phyloP scores from a whole-genome alignment of 345 rosid genomes.

The Dovyalis caffra region DNA sequence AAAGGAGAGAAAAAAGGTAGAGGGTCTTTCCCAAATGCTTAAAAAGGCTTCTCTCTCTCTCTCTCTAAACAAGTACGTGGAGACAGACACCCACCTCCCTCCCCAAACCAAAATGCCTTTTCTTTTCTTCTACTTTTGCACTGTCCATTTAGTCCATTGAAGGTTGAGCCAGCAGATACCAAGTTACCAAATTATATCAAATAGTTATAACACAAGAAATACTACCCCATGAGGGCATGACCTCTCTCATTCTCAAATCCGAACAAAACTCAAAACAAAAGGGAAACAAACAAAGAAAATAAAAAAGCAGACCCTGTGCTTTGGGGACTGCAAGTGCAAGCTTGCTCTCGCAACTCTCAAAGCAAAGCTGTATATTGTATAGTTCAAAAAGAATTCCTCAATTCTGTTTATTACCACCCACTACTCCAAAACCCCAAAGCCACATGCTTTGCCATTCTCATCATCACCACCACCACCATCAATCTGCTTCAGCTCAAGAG shows the following conservation, averaged over 20 bases:
- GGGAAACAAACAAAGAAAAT: constrained; percentile 21
- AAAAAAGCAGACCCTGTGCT: constrained; percentile 29
- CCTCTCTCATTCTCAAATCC: constrained; percentile 15
- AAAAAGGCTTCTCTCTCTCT: too few relatives aligned
- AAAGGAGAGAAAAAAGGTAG: background rate
- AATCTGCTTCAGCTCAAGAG: background rate
- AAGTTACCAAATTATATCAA: background rate
- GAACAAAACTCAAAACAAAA: constrained; percentile 31
- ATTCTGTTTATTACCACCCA: constrained; percentile 34
- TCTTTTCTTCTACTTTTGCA: background rate
- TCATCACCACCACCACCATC: constrained; percentile 23
- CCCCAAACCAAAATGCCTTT: background rate
- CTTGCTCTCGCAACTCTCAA: constrained; percentile 55
- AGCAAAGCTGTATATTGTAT: constrained; percentile 27
- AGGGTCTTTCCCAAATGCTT: background rate
- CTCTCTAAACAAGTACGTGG: too few relatives aligned
- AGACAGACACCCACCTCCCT: background rate
- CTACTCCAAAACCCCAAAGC: constrained; percentile 37
- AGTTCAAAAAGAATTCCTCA: constrained; percentile 29
- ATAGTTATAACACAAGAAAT: background rate
- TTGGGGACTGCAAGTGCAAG: constrained; percentile 53
- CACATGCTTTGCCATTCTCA: constrained; percentile 37
- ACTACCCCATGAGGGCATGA: background rate
- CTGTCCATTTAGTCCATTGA: background rate
- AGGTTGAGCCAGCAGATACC: background rate